Base-by-base conservation (phyloP, 352 stramenopile genomes). In the Peronospora destructor region DNA sequence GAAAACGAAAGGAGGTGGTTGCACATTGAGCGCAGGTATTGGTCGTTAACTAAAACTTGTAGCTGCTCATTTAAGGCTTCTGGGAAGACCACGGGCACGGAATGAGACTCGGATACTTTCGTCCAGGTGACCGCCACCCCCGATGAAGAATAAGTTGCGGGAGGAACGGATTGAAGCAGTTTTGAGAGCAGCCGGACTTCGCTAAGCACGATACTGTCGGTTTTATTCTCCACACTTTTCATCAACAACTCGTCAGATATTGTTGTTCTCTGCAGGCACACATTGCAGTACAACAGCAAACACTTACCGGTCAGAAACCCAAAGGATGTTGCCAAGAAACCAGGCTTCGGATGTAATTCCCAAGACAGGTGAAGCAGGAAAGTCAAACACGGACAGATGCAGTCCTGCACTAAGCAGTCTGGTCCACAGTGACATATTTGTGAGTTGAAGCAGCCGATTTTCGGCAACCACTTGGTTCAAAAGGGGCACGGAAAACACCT, bases 31-130 rank as follows among this genome's bases (percentile, higher is more conserved):
- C 61, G 71, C 35, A 85, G 42, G 38, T 81, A 82, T 8, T 65
- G 61, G 42, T 76, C 68, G 17, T 65, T 68, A 28, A 81, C 43
- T 30, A 79, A 49, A 43, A 79, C 61, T 36, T 70, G 61, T 13
- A 88, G 64, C 30, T 88, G 72, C 12, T 59, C 40, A 40, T 68
- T 82, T 35, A 85, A 46, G 5, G 64, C 65, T 38, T 82, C 63
- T 33, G 76, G 76, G 33, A 72, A 84, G 17, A 84, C 64, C 23
- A 85, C 68, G 0, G 76, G 72, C 26, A 85, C 56, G 11, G 72
- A 85, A 39, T 88, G 76, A 35, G 73, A 81, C 16, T 72, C 69
- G 9, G 73, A 78, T 12, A 88, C 68, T 62, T 85, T 83, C 2
- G 70, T 79, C 76, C 76, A 88, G n/a, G 72, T 59, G 6, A 87